Conservation (phyloP, 2,329 filamentous ascomycete genomes). For the Lecanosticta acicola region DNA sequence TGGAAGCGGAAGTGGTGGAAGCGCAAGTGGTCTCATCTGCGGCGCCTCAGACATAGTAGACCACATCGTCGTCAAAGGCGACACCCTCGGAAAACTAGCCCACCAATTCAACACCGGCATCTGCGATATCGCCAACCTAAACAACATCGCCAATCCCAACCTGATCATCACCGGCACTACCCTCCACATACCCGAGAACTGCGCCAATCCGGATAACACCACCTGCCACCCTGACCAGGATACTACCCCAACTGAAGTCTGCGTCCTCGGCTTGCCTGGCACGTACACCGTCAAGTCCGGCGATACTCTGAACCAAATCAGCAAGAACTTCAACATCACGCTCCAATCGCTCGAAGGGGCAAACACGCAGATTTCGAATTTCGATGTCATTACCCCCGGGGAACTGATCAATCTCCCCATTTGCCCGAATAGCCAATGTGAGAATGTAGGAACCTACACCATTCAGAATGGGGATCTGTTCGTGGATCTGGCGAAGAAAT, state of each 20-base stretch:
- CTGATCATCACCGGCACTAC: slow-evolving; percentile 27
- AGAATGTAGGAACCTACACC: slow-evolving; percentile 18
- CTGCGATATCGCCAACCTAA: slow-evolving; percentile 24
- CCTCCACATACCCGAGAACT: slow-evolving; percentile 27
- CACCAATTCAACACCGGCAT: slow-evolving; percentile 20
- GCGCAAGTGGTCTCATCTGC: not conserved
- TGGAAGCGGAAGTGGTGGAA: not conserved
- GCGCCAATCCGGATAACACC: slow-evolving; percentile 23
- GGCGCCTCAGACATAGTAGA: not conserved
- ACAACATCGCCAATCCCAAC: slow-evolving; percentile 33
- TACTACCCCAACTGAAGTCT: slow-evolving; percentile 15
- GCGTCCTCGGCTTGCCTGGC: slow-evolving; percentile 21
- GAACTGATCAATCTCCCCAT: slow-evolving; percentile 25
- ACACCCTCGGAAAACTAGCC: slow-evolving; percentile 20
- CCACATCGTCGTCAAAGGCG: slow-evolving; percentile 1
- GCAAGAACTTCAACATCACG: slow-evolving; percentile 25
- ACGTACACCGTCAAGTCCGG: slow-evolving; percentile 21
- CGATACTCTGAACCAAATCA: slow-evolving; percentile 22
- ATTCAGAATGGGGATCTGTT: slow-evolving; percentile 24
- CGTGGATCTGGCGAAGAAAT: slow-evolving; percentile 18
- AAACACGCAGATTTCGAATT: slow-evolving; percentile 24
- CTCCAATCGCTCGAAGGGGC: slow-evolving; percentile 16
- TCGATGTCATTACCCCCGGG: slow-evolving; percentile 16
- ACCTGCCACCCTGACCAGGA: slow-evolving; percentile 16
- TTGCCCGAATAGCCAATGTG: slow-evolving; percentile 20